phyloP scores from a whole-genome alignment of 345 rosid genomes.

The Schrenkiella parvula region DNA sequence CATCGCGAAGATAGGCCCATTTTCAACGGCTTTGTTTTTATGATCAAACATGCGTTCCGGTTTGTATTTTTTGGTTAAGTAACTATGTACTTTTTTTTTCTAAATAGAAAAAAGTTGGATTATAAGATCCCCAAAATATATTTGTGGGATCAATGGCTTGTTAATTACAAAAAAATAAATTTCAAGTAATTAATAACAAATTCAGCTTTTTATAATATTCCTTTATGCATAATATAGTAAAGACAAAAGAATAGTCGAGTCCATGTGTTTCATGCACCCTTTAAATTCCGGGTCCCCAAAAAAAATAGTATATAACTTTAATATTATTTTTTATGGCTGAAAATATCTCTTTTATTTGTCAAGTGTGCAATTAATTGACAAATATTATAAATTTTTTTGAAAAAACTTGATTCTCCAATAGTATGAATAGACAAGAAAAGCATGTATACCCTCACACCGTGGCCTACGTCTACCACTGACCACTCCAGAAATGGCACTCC shows the following conservation, averaged over 20 bases:
- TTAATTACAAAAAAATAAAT: not conserved
- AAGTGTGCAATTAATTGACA: not conserved
- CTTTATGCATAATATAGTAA: not conserved
- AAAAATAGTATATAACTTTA: not conserved
- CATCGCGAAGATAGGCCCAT: not conserved
- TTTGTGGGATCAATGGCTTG: not conserved
- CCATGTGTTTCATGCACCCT: constrained; percentile 24
- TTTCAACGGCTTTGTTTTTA: not conserved
- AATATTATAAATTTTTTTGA: too few species aligned
- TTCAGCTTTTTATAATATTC: not conserved
- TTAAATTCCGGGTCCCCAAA: constrained; percentile 17
- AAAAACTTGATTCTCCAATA: not conserved
- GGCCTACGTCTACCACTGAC: constrained; percentile 22
- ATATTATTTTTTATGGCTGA: not conserved
- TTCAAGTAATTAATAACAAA: not conserved
- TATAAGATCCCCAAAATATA: not conserved
- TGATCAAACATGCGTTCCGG: too few species aligned
- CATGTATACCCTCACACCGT: constrained; percentile 29
- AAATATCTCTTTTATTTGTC: not conserved
- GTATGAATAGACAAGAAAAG: constrained; percentile 18
- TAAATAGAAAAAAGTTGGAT: not conserved
- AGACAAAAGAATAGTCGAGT: not conserved
- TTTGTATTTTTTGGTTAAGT: too few species aligned
- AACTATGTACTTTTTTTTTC: not conserved
- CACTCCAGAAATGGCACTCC: not conserved